A percentile compares a stretch with the other conserved stretches of the same genome.
These are phyloP conservation scores for Hygrocybe punicea DNA, from an alignment of 768 basidiomycete genomes.

Conservation along the genomic window DNA sequence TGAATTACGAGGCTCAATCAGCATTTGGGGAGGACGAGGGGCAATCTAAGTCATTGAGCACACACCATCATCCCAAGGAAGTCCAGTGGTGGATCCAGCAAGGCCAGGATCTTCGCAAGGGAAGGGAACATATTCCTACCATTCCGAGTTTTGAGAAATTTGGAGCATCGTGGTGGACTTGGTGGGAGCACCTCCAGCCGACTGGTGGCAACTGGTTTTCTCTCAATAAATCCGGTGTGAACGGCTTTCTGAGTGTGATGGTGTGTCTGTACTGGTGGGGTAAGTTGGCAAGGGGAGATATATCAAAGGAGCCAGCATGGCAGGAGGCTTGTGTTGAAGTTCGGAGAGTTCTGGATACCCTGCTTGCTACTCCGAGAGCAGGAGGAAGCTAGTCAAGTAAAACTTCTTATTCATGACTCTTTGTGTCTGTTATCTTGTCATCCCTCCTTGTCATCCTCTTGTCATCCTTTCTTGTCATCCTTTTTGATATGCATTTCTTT, in stretches of 20 bases:
- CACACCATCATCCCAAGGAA: conserved; percentile 3
- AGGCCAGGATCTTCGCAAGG: not conserved
- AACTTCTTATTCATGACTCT: not conserved
- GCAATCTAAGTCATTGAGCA: not conserved
- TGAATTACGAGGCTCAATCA: not conserved
- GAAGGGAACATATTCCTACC: not conserved
- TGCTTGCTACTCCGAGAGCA: not conserved
- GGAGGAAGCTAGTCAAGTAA: not conserved
- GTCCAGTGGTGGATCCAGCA: conserved; percentile 6
- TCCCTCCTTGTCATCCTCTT: not conserved
- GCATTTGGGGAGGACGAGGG: not conserved
- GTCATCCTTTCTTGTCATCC: too few species aligned
- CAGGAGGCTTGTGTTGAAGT: not conserved
- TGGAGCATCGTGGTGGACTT: not conserved
- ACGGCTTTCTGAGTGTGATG: conserved; percentile 6
- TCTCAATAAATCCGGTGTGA: conserved; percentile 4
- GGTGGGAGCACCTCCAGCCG: conserved; percentile 4
- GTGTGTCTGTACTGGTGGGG: conserved; percentile 6
- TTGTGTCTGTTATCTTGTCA: not conserved
- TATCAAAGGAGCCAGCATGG: conserved; percentile 1
- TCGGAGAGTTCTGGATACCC: not conserved
- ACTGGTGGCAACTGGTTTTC: not conserved
- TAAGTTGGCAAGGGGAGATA: not conserved
- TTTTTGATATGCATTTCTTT: too few species aligned
- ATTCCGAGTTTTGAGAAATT: not conserved